phyloP scores from a whole-genome alignment of 768 basidiomycete species.

The Pleurotus pulmonarius region DNA sequence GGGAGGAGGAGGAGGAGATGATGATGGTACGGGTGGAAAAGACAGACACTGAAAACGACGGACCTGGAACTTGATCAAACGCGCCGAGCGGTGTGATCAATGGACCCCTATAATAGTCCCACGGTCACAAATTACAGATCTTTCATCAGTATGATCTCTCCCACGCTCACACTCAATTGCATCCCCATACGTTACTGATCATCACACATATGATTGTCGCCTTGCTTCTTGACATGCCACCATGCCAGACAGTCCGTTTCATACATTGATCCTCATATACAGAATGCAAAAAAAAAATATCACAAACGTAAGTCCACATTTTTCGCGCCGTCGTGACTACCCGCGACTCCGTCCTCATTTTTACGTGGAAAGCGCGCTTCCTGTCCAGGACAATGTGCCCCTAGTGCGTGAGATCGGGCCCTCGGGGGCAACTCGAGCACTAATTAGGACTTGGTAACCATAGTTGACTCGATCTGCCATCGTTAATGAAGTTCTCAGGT shows the following conservation, averaged over 20 bases:
- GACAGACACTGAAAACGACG: constrained; percentile 3
- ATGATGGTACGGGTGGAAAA: neutral
- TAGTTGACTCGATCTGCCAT: constrained; percentile 2
- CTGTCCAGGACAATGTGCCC: neutral
- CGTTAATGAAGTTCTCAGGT: neutral
- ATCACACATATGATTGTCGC: no score
- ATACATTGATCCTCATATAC: no score
- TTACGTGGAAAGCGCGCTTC: no score
- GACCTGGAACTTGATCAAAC: constrained; percentile 5
- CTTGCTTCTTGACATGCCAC: no score
- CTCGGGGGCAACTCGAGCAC: no score
- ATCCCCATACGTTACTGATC: no score
- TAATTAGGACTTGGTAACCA: neutral
- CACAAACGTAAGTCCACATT: neutral
- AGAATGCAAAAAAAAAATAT: no score
- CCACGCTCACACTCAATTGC: no score
- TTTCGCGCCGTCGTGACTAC: neutral
- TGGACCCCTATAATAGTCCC: neutral
- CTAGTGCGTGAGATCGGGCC: neutral
- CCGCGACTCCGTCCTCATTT: no score
- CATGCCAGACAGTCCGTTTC: no score
- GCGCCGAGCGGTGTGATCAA: constrained; percentile 5
- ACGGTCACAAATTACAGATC: neutral
- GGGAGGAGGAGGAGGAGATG: neutral
- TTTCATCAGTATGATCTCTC: neutral